Conservation (phyloP, 805 yeast species). For the Candida endomychidarum region DNA sequence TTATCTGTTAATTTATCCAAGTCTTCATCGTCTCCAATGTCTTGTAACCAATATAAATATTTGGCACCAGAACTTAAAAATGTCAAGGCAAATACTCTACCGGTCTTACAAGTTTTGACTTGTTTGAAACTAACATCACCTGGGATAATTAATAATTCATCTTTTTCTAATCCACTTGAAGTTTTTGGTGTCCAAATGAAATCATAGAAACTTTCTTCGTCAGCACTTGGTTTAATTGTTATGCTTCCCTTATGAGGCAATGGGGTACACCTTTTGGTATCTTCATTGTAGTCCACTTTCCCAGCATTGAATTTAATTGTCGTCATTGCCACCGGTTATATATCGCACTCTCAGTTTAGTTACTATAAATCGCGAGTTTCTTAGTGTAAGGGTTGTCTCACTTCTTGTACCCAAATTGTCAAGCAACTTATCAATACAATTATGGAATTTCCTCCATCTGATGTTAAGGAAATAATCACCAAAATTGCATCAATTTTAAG, state of each 20-base stretch:
- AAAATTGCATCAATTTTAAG: conserved; percentile 59
- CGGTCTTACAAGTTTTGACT: conserved; percentile 67
- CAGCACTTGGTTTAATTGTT: conserved; percentile 58
- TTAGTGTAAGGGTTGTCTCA: too few relatives aligned
- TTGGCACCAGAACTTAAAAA: conserved; percentile 64
- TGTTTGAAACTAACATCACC: conserved; percentile 83
- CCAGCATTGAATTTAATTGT: conserved; percentile 73
- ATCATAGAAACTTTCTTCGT: conserved; percentile 69
- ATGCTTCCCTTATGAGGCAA: conserved; percentile 66
- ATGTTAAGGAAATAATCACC: conserved; percentile 48
- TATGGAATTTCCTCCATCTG: conserved; percentile 60
- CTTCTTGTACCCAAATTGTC: too few relatives aligned
- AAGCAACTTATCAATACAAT: background rate
- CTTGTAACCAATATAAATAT: conserved; percentile 75
- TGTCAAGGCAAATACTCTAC: conserved; percentile 70
- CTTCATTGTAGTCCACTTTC: conserved; percentile 62
- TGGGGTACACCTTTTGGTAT: conserved; percentile 66
- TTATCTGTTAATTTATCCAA: conserved; percentile 54
- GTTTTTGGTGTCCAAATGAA: conserved; percentile 74
- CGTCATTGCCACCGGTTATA: conserved; percentile 7
- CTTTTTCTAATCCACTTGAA: conserved; percentile 46
- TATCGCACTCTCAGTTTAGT: conserved; percentile 1
- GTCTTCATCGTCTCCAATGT: conserved; percentile 62
- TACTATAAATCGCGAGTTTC: too few relatives aligned
- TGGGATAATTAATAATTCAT: conserved; percentile 72